These are phyloP conservation scores for Thielaviopsis populi DNA, from an alignment of 2,329 filamentous ascomycete genomes.

Conservation along the genomic window DNA sequence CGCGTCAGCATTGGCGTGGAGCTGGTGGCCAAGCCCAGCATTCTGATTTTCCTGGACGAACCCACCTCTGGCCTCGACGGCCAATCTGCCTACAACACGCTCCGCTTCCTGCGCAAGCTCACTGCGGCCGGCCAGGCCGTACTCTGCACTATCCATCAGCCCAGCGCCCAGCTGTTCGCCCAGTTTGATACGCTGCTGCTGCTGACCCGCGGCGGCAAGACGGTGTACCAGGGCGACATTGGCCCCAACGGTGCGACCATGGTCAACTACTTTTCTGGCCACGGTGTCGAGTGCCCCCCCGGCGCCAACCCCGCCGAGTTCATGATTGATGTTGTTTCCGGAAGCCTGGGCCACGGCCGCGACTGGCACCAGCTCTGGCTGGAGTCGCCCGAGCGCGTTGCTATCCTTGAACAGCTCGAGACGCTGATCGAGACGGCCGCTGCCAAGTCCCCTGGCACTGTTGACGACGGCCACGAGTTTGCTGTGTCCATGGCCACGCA, in stretches of 20 bases:
- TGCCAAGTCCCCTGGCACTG: slow-evolving; percentile 27
- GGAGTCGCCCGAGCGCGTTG: slow-evolving; percentile 43
- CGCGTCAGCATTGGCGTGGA: slow-evolving; percentile 46
- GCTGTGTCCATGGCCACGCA: slow-evolving; percentile 52
- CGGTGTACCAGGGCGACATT: slow-evolving; percentile 53
- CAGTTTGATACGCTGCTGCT: slow-evolving; percentile 52
- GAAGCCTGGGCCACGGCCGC: slow-evolving; percentile 29
- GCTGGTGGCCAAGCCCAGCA: slow-evolving; percentile 44
- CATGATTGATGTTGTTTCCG: slow-evolving; percentile 50
- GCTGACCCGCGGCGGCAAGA: slow-evolving; percentile 48
- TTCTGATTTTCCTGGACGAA: slow-evolving; percentile 47
- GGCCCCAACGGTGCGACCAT: slow-evolving; percentile 36
- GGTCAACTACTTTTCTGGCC: slow-evolving; percentile 48
- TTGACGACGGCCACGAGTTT: slow-evolving; percentile 49
- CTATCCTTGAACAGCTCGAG: slow-evolving; percentile 47
- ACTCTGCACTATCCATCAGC: slow-evolving; percentile 56
- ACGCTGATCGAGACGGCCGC: slow-evolving; percentile 42
- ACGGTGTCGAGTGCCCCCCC: slow-evolving; percentile 46
- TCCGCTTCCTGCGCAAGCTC: slow-evolving; percentile 51
- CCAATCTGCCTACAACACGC: slow-evolving; percentile 49
- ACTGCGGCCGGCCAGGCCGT: slow-evolving; percentile 52
- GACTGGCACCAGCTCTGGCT: slow-evolving; percentile 60
- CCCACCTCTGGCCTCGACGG: slow-evolving; percentile 53
- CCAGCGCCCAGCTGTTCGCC: slow-evolving; percentile 49
- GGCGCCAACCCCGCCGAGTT: slow-evolving; percentile 60